Evolutionary conservation across 805 yeast genomes (phyloP), one percentile per base, ranked within the genome.

Genomic region (Diddensiella santjacobensis): DNA sequence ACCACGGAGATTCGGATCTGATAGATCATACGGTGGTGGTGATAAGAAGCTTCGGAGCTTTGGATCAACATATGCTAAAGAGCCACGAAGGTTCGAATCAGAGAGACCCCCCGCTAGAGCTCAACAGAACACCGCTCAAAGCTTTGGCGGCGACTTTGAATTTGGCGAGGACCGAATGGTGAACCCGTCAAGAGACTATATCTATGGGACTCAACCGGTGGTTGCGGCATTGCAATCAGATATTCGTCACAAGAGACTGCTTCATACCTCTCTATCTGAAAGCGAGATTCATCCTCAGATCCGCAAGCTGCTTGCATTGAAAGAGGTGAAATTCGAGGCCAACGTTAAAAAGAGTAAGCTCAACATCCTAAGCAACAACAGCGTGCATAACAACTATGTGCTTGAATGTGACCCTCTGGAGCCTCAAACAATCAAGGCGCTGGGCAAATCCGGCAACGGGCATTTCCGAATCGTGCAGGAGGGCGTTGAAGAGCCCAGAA

Each of bases 311-410:
- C 84, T 85, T 2, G 64, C 71, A 36, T 67, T 71, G 22, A 65
- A 54, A 31, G 71, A 74, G 1, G 58, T 80, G 3, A 64, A 63
- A 40, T 55, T 73, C 5, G 68, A 66, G 42, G 58, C 59, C 33
- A 66, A 68, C 40, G 63, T 65, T 3, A 61, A 71, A 20, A 47
- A 44, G 33, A 78, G 78, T 54, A 81, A 78, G 24, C 65, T 88
- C 56, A 83, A 85, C 57, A 61, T 70, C 4, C 62, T 86, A 57
- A 74, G 88, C 20, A 71, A 76, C 23, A 77, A 81, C 56, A 90
- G 81, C 4, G 87, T 85, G 10, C 96, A 88, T 67, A 88, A 89
- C 64, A 91, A 91, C 15, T 73, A 80, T 22, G 91, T 85, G 1
- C 60, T 87, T 43, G 87, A 84, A 58, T 77, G 91, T 0, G 77